phyloP scores from a whole-genome alignment of 179 eudicot species.

The Patellifolia procumbens region DNA sequence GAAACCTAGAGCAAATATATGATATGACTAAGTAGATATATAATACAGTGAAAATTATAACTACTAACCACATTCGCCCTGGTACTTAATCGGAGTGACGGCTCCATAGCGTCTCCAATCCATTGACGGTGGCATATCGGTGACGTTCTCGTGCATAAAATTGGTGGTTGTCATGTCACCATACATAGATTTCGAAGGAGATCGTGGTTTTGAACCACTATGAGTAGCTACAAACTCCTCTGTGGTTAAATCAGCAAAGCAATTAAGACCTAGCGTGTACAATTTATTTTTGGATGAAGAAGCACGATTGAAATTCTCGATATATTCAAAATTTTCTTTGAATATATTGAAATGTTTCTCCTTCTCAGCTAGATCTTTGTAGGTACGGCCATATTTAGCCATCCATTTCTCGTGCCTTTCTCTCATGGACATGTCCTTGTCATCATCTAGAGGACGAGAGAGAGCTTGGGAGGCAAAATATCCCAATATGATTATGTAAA shows the following conservation, averaged over 20 bases:
- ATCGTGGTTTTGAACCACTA: slow-evolving; percentile 28
- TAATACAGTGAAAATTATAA: no score
- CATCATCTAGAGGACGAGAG: slow-evolving; percentile 4
- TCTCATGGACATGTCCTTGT: background rate
- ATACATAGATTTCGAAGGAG: slow-evolving; percentile 6
- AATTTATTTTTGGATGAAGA: background rate
- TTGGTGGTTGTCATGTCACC: background rate
- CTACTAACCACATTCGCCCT: slow-evolving; percentile 43
- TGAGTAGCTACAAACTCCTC: slow-evolving; percentile 37
- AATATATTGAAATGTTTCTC: slow-evolving; percentile 26
- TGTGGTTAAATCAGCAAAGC: slow-evolving; percentile 36
- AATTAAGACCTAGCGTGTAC: slow-evolving; percentile 31
- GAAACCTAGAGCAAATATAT: background rate
- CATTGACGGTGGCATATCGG: slow-evolving; percentile 16
- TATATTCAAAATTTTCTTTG: slow-evolving; percentile 30
- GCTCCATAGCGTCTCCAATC: slow-evolving; percentile 50
- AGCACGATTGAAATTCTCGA: slow-evolving; percentile 31
- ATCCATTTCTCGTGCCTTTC: slow-evolving; percentile 40
- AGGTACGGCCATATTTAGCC: slow-evolving; percentile 23
- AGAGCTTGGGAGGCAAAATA: background rate
- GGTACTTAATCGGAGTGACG: slow-evolving; percentile 41
- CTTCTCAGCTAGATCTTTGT: slow-evolving; percentile 28
- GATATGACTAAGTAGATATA: no score
- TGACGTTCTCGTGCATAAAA: background rate
- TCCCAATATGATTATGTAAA: background rate